Conservation (phyloP, 495 filamentous ascomycete genomes). For the Penicillium alfredii region DNA sequence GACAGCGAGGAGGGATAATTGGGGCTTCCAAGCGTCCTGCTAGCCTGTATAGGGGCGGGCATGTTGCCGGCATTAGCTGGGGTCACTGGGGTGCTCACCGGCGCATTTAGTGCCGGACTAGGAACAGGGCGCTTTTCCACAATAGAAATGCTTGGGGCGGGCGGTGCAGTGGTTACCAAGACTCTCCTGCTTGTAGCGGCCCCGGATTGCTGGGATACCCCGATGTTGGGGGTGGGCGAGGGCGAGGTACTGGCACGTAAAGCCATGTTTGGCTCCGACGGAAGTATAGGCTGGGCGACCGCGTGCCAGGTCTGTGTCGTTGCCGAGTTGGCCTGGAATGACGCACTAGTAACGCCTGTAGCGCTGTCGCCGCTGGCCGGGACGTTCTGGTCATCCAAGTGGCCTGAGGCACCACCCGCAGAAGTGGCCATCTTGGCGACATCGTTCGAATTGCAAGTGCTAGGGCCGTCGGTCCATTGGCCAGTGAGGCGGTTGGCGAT, state of each 20-base stretch:
- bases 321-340: too few species aligned
- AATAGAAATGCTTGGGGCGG: too few species aligned
- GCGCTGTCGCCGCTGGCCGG: constrained; percentile 4
- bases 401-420: constrained; percentile 4
- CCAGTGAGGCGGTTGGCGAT: constrained; percentile 52
- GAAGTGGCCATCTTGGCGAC: constrained; percentile 8
- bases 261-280: too few species aligned
- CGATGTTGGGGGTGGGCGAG: too few species aligned
- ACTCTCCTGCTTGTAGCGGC: too few species aligned
- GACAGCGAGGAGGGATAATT: constrained; percentile 30
- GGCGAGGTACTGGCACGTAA: too few species aligned
- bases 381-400: neutral
- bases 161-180: too few species aligned
- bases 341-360: constrained; percentile 2
- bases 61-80: constrained; percentile 11
- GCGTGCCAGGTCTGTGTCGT: too few species aligned
- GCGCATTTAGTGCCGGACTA: too few species aligned
- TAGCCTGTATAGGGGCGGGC: constrained; percentile 2
- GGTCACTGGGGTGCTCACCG: constrained; percentile 6
- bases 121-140: too few species aligned
- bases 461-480: constrained; percentile 32
- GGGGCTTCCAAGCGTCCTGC: constrained; percentile 3
- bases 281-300: constrained; percentile 3
- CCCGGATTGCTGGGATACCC: too few species aligned
- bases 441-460: constrained; percentile 12